Evolutionary conservation across 768 basidiomycete genomes (phyloP).

Genomic region (Leccinum broughii): DNA sequence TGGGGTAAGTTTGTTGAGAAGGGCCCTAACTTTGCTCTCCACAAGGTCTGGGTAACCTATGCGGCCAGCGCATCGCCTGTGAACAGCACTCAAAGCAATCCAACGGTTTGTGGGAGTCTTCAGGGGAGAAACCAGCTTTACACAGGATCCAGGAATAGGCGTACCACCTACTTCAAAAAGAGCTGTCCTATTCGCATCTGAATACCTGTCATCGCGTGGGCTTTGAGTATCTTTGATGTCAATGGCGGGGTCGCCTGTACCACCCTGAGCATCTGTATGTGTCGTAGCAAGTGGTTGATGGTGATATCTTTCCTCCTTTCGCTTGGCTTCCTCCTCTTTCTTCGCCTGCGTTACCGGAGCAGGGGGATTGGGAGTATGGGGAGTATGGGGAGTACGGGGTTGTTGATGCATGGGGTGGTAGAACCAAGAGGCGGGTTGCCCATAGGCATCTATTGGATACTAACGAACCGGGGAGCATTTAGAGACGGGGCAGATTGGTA

Average conservation of each 20-base stretch:
- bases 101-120: too few relatives aligned
- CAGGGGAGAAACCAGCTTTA: too few relatives aligned
- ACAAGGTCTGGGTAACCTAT: conserved; percentile 40
- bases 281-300: too few relatives aligned
- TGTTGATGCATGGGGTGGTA: conserved; percentile 40
- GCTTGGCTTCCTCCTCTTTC: conserved; percentile 45
- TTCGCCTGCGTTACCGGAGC: conserved; percentile 37
- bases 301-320: conserved; percentile 38
- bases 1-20: conserved; percentile 96
- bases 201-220: too few relatives aligned
- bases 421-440: conserved; percentile 42
- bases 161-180: too few relatives aligned
- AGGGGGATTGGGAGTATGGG: conserved; percentile 44
- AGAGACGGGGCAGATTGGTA: not conserved
- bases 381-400: conserved; percentile 50
- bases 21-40: conserved; percentile 74
- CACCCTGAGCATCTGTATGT: too few relatives aligned
- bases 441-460: conserved; percentile 51
- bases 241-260: conserved; percentile 18
- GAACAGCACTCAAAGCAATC: too few relatives aligned
- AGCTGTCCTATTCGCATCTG: too few relatives aligned
- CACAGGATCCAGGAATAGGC: too few relatives aligned
- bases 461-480: conserved; percentile 19
- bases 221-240: too few relatives aligned
- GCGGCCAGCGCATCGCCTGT: not conserved